Evolutionary conservation across 495 filamentous ascomycete species (phyloP), one percentile per base, ranked within the genome.

Genomic region (Chaetomidium leptoderma): DNA sequence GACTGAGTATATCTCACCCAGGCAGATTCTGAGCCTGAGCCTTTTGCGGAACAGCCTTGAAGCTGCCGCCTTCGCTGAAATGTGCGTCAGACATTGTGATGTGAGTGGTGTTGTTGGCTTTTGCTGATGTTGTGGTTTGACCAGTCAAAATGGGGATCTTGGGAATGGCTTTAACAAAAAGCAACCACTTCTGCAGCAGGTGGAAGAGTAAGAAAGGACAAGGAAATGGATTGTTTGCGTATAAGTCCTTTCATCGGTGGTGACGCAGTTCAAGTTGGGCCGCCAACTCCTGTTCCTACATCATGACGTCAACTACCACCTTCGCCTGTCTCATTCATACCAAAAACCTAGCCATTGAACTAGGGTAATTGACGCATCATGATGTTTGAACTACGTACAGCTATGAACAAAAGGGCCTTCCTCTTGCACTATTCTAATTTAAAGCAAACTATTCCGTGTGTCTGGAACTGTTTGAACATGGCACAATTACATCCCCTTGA

Each of bases 1-100:
- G 8, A 43, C 8, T 11, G 32, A 35, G 43, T 3, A 14, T 17
- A 1, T 14, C 55, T 50, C 4, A 58, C 55, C 51, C 51, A 5
- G 52, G 58, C 16, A 60, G 30, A 24, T 60, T 21, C 27, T 60
- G 58, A 23, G 45, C 13, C 32, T 60, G 58, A 24, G 58, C 50
- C 36, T 55, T 49, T 26, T 60, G 55, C 14, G 55, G 51, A 2
- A 50, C 44, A 6, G 58, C 24, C 36, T 60, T 17, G 13, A 60
- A 53, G 6, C 17, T 35, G 40, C 58, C 58, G 4, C 26, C 26
- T 36, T 51, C 40, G 54, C 43, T 43, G 17, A 58, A 24, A 13
- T 51, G 27, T 1, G 55, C 23, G 4, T 45, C 53, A 27, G 36
- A 51, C 55, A 58, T 58, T 13, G 26, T 55, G 35, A 7, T 13